phyloP scores from a whole-genome alignment of 768 basidiomycete species.

The Boletus pseudopeckii region DNA sequence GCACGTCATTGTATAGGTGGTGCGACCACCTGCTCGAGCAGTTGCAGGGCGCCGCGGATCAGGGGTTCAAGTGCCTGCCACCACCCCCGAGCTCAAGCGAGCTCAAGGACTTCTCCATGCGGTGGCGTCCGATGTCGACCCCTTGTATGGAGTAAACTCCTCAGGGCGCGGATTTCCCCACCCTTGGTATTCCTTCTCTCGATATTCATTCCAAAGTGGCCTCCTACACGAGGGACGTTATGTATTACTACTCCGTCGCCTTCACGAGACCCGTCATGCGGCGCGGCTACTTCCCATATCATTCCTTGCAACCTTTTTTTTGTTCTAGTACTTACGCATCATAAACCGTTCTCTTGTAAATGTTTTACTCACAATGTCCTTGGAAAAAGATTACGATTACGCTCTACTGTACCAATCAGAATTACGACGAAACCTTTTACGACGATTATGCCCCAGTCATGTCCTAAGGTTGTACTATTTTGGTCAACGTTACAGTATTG shows the following conservation, averaged over 20 bases:
- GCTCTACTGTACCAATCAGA: constrained; percentile 16
- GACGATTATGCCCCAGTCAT: not conserved
- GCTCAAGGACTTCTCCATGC: constrained; percentile 3
- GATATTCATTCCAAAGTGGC: not conserved
- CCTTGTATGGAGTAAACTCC: not conserved
- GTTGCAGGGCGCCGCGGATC: not conserved
- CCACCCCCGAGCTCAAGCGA: not conserved
- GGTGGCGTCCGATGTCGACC: not conserved
- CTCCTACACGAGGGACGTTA: not conserved
- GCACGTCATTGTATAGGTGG: constrained; percentile 20
- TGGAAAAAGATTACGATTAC: constrained; percentile 9
- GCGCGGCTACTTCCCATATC: not conserved
- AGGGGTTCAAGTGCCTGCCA: not conserved
- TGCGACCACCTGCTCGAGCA: constrained; percentile 5
- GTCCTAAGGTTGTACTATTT: constrained; percentile 9
- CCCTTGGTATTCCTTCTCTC: not conserved
- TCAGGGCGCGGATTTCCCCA: not conserved
- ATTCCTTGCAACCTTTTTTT: not conserved
- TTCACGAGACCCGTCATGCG: constrained; percentile 7
- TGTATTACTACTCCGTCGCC: constrained; percentile 3
- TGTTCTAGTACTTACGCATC: constrained; percentile 5
- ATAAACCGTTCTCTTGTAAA: not conserved
- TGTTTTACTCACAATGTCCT: not conserved
- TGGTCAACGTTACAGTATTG: constrained; percentile 17
- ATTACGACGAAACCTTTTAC: constrained; percentile 3